Evolutionary conservation across 345 rosid genomes (phyloP).

Genomic region (Euphorbia tirucalli): DNA sequence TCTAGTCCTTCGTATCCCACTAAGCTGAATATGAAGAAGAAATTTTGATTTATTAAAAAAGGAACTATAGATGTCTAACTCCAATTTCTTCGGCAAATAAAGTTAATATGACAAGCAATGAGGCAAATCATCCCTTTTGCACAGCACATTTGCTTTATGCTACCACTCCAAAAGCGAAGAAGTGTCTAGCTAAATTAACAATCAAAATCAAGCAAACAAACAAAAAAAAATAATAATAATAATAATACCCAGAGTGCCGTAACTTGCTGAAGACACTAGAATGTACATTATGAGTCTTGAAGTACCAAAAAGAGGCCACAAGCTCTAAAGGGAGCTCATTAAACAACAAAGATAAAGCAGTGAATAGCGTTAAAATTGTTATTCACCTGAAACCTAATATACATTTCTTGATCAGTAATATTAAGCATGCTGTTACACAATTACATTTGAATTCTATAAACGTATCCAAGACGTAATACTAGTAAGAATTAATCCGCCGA

Average conservation of each 20-base stretch:
- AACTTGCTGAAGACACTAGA: background rate
- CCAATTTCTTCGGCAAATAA: background rate
- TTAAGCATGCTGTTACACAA: background rate
- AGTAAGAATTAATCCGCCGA: background rate
- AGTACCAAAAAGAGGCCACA: background rate
- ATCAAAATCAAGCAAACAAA: background rate
- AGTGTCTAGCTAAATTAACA: background rate
- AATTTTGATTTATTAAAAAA: background rate
- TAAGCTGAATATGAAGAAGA: constrained; percentile 28
- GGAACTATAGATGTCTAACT: background rate
- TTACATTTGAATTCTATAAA: background rate
- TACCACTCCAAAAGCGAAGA: background rate
- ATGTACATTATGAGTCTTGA: background rate
- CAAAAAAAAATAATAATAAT: too few relatives aligned
- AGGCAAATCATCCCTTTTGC: background rate
- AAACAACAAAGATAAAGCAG: background rate
- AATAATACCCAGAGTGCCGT: background rate
- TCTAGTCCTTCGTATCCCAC: constrained; percentile 78
- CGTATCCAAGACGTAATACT: background rate
- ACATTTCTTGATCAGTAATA: background rate
- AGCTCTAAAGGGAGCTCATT: background rate
- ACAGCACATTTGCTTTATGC: background rate
- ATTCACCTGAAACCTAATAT: background rate
- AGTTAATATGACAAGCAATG: background rate
- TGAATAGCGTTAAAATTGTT: background rate